Evolutionary conservation across 441 rosid genomes (phyloP), one percentile per base, ranked within the genome.

Genomic region (Pelargonium citronellum): DNA sequence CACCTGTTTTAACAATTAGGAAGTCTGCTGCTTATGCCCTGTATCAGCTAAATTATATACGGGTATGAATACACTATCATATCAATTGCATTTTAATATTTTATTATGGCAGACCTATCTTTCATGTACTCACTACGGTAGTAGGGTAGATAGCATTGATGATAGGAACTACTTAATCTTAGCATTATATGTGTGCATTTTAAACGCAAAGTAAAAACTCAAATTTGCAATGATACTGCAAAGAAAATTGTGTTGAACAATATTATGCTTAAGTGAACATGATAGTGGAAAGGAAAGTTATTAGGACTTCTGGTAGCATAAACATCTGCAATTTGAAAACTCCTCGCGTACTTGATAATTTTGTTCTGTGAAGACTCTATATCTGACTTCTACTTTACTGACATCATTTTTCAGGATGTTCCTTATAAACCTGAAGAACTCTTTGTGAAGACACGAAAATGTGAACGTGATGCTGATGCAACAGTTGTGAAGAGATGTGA

Each of bases 381-480:
- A 22, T 61, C 39, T 61, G 27, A 61, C 39, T 22, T 1, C 15
- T 13, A 39, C 43, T 39, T 39, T 7, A 51, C 16, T 61, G 65
- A 5, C 65, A 24, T 61, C 12, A 12, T 61, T 61, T n/a, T 71
- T 16, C 68, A 91, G 96, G 99, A 94, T 87, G 96, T 91, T 60
- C 88, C 91, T 58, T 94, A 83, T 72, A 90, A 94, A 68, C 97
- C 96, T 63, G 82, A 87, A 73, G 96, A 94, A 72, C 87, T 75
- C 63, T 80, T 70, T 47, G 94, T 89, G 17, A 82, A 87, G 83
- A 94, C 96, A 11, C 83, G 96, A 58, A 90, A 91, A 73, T 94
- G 99, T 69, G 91, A 89, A 72, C 89, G 87, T 1, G 89, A 87
- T 79, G 98, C 96, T 22, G 88, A 89, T 71, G 83, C 80, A 9